Percentiles rank a stretch among this genome's conserved stretches.
phyloP scores from a whole-genome alignment of 2,329 filamentous ascomycete genomes.

The Trichoderma aggressivum region DNA sequence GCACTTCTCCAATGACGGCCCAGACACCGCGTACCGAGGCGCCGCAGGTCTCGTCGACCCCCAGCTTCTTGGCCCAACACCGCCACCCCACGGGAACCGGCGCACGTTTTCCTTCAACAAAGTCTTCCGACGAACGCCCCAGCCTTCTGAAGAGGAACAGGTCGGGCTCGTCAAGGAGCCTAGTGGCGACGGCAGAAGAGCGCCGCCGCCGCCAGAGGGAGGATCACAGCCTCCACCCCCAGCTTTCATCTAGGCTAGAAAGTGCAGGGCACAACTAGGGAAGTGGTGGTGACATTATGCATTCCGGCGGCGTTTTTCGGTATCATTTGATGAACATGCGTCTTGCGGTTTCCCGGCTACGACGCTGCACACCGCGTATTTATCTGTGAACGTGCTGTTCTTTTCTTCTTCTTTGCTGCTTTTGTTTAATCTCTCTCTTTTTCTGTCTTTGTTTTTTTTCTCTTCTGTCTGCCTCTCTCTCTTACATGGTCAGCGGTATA shows the following conservation, averaged over 20 bases:
- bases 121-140: conserved; percentile 57
- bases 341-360: neutral
- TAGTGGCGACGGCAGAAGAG: neutral
- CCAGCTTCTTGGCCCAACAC: conserved; percentile 51
- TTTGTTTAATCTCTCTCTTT: neutral
- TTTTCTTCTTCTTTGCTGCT: neutral
- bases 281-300: neutral
- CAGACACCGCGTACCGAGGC: conserved; percentile 50
- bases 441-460: neutral
- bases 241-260: conserved; percentile 4
- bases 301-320: conserved; percentile 11
- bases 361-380: neutral
- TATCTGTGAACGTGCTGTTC: neutral
- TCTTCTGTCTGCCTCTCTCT: neutral
- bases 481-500: neutral
- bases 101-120: conserved; percentile 93
- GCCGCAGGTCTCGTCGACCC: conserved; percentile 30
- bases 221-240: neutral
- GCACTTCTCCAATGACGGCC: conserved; percentile 38
- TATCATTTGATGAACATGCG: neutral
- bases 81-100: conserved; percentile 57
- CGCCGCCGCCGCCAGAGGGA: neutral
- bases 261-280: neutral
- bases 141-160: conserved; percentile 75
- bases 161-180: conserved; percentile 74